Evolutionary conservation across 257 asterid species (phyloP).

Genomic region (Plantago elongata): DNA sequence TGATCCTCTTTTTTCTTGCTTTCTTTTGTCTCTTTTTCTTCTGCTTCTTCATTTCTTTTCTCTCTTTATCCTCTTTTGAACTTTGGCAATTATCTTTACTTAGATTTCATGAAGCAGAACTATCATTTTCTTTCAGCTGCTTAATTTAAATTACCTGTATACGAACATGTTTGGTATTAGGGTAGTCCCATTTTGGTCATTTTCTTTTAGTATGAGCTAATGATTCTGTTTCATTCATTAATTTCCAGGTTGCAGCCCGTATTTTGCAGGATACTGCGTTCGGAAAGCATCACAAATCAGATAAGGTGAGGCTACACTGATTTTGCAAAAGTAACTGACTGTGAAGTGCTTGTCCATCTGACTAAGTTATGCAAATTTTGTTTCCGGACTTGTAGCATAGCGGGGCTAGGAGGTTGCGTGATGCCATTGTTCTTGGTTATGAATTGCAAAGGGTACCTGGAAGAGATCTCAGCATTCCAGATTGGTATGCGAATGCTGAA

Average conservation of each 20-base stretch:
- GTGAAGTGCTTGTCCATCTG: background rate
- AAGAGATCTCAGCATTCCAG: conserved; percentile 91
- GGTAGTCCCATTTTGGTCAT: too few relatives aligned
- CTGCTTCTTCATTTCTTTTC: too few relatives aligned
- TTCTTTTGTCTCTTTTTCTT: too few relatives aligned
- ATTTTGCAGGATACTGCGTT: conserved; percentile 74
- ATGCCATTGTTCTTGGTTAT: conserved; percentile 98
- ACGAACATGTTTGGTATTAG: too few relatives aligned
- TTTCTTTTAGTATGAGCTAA: too few relatives aligned
- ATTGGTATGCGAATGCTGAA: conserved; percentile 98
- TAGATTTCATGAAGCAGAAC: too few relatives aligned
- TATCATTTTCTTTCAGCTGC: too few relatives aligned
- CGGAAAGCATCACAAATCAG: conserved; percentile 62
- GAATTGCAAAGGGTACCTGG: conserved; percentile 94
- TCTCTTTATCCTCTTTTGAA: too few relatives aligned
- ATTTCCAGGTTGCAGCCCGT: conserved; percentile 78
- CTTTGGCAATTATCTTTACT: too few relatives aligned
- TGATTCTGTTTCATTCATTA: conserved; percentile 18
- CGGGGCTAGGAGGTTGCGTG: conserved; percentile 94
- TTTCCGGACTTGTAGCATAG: conserved; percentile 49
- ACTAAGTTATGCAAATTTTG: background rate
- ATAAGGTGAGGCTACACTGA: conserved; percentile 48
- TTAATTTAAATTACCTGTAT: too few relatives aligned
- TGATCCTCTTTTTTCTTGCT: too few relatives aligned
- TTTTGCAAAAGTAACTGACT: background rate